These are phyloP conservation scores for Globisporangium alternatum DNA, from an alignment of 352 stramenopile species.

Conservation along the genomic window DNA sequence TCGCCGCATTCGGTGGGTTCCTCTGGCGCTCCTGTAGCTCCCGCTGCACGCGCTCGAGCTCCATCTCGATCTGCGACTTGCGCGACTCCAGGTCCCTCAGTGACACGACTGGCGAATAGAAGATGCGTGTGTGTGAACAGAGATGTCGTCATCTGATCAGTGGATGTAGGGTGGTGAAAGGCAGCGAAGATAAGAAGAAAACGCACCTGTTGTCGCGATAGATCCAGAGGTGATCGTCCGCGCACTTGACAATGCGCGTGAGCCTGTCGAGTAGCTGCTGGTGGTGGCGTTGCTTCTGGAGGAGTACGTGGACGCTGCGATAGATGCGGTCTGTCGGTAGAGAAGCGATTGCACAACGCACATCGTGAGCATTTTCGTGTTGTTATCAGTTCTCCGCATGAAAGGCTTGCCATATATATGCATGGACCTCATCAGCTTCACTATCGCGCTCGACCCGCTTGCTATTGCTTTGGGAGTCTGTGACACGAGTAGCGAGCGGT, in stretches of 20 bases:
- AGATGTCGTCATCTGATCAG: neutral
- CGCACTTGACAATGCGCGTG: neutral
- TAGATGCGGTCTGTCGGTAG: conserved; percentile 20
- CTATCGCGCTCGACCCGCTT: neutral
- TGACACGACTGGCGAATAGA: conserved; percentile 32
- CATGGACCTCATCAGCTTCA: conserved; percentile 2
- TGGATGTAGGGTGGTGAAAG: neutral
- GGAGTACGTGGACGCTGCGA: conserved; percentile 12
- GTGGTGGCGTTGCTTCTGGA: conserved; percentile 10
- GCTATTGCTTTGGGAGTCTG: conserved; percentile 3
- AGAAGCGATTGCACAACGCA: neutral
- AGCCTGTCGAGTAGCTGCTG: conserved; percentile 7
- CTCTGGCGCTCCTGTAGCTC: conserved; percentile 18
- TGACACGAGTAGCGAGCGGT: neutral
- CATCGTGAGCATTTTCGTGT: neutral
- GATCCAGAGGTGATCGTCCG: conserved; percentile 15
- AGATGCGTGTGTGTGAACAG: neutral
- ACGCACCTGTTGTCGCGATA: conserved; percentile 40
- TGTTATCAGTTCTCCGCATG: neutral
- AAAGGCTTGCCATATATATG: too few relatives aligned
- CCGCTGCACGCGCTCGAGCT: conserved; percentile 20
- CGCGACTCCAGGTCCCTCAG: conserved; percentile 51
- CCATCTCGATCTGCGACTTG: conserved; percentile 45
- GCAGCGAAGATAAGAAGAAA: neutral
- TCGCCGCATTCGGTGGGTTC: neutral